Percentiles rank a stretch among this genome's conserved stretches.
These are phyloP conservation scores for Dysphania ambrosioides DNA, from an alignment of 148 eudicot genomes.

Conservation along the genomic window DNA sequence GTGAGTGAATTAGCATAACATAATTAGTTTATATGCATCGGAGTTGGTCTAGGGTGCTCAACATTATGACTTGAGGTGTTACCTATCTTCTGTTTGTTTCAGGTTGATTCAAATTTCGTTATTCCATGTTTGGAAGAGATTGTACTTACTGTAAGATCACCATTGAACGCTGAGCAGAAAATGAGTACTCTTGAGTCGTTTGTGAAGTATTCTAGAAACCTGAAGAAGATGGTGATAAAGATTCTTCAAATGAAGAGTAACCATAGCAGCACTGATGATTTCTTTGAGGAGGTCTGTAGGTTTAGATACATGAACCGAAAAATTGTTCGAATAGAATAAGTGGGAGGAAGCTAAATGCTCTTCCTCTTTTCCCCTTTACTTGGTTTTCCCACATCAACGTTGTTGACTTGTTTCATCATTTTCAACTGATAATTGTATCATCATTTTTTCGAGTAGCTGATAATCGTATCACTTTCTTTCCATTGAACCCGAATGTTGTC, in stretches of 20 bases:
- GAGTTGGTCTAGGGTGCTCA: background rate
- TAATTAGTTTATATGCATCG: background rate
- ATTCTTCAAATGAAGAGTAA: conserved; percentile 91
- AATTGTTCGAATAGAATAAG: conserved; percentile 67
- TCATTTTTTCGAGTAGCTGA: background rate
- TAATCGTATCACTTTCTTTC: conserved; percentile 16
- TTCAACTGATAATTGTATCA: conserved; percentile 11
- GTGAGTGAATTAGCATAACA: conserved; percentile 33
- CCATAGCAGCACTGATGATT: conserved; percentile 91
- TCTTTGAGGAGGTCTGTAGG: conserved; percentile 82
- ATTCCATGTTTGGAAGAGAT: conserved; percentile 81
- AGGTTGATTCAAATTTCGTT: conserved; percentile 68
- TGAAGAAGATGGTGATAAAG: conserved; percentile 71
- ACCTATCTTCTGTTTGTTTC: conserved; percentile 26
- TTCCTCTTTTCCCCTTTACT: background rate
- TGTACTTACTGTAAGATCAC: conserved; percentile 79
- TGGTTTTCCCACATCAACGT: conserved; percentile 13
- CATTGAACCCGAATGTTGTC: background rate
- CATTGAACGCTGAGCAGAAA: conserved; percentile 91
- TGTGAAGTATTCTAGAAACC: conserved; percentile 53
- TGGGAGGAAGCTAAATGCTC: background rate
- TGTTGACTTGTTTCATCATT: conserved; percentile 10
- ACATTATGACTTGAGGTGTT: background rate
- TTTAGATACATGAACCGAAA: conserved; percentile 58
- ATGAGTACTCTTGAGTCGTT: conserved; percentile 88